Evolutionary conservation across 176 grass and related monocot genomes (phyloP).

Genomic region (Phoenix dactylifera): DNA sequence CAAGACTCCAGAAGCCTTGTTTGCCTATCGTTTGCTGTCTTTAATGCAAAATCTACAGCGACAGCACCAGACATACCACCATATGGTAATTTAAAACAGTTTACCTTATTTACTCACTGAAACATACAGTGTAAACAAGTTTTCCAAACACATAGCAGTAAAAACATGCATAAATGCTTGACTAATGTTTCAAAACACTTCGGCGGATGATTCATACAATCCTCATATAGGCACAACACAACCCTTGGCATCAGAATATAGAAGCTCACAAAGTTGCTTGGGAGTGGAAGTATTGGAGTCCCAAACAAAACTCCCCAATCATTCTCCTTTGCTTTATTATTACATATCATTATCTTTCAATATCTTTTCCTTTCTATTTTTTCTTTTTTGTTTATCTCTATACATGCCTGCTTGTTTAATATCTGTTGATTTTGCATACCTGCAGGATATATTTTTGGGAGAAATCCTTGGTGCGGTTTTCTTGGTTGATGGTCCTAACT

Average conservation of each 20-base stretch:
- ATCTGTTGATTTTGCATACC: not conserved
- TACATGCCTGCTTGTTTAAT: no score
- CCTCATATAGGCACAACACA: no score
- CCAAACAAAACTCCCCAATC: no score
- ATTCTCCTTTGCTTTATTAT: no score
- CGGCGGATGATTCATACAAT: no score
- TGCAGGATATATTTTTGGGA: constrained; percentile 67
- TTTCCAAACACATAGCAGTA: not conserved
- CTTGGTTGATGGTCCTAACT: constrained; percentile 43
- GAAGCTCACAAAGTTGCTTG: no score
- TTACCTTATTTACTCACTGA: not conserved
- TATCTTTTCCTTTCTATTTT: no score
- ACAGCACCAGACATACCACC: constrained; percentile 42
- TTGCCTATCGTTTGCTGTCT: constrained; percentile 36
- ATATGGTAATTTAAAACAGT: constrained; percentile 34
- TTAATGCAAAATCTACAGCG: constrained; percentile 43
- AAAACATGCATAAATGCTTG: not conserved
- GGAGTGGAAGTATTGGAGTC: no score
- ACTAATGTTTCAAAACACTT: not conserved
- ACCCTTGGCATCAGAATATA: no score
- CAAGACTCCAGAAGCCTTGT: constrained; percentile 52
- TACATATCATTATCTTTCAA: no score
- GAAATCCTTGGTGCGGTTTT: constrained; percentile 73
- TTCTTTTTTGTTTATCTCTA: no score
- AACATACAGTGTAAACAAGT: not conserved